phyloP scores from a whole-genome alignment of 2,329 filamentous ascomycete species.

The Talaromyces amestolkiae region DNA sequence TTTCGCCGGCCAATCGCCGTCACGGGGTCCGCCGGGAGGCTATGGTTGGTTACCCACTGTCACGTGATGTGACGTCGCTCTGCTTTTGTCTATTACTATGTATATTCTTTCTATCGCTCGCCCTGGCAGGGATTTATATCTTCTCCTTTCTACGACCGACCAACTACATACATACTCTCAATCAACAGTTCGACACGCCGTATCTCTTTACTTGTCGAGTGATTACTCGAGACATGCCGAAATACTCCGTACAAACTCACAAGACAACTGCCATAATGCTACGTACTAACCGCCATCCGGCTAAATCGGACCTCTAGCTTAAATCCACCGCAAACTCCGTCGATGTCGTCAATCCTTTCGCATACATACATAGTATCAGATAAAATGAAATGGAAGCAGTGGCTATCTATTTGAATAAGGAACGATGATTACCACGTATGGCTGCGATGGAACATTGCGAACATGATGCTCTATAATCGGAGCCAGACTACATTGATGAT shows the following conservation, averaged over 20 bases:
- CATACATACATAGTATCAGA: not conserved
- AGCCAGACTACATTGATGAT: not conserved
- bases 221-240: not conserved
- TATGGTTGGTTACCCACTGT: not conserved
- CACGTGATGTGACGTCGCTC: conserved; percentile 1
- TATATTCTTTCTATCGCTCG: not conserved
- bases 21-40: conserved; percentile 11
- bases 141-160: too few relatives aligned
- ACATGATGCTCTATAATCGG: not conserved
- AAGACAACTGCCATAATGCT: not conserved
- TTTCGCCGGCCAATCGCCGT: conserved; percentile 18
- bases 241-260: not conserved
- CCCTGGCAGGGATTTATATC: too few relatives aligned
- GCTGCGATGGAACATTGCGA: not conserved
- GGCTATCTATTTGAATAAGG: not conserved
- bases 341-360: not conserved
- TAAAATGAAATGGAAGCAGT: not conserved
- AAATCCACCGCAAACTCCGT: conserved; percentile 14
- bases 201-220: not conserved
- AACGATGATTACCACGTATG: not conserved
- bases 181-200: not conserved
- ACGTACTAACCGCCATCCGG: not conserved
- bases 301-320: conserved; percentile 11
- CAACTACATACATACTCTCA: too few relatives aligned
- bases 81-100: not conserved